These are phyloP conservation scores for Agaricus bisporus DNA, from an alignment of 768 basidiomycete genomes.

Conservation along the genomic window DNA sequence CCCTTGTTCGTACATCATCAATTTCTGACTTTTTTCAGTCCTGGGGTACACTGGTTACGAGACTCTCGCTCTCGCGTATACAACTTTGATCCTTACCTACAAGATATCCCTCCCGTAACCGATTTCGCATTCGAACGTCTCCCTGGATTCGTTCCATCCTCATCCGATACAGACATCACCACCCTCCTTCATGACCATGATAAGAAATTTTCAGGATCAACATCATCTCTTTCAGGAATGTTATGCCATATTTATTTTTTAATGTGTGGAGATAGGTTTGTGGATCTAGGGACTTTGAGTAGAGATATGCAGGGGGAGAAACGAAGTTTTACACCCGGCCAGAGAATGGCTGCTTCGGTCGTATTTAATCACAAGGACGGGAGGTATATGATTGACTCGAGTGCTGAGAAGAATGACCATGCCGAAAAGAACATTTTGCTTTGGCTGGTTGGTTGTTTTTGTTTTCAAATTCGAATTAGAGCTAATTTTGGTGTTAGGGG, in stretches of 20 bases:
- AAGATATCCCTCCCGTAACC: constrained; percentile 66
- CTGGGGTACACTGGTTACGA: constrained; percentile 83
- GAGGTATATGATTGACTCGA: not conserved
- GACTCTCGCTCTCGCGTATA: constrained; percentile 83
- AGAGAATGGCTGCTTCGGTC: constrained; percentile 71
- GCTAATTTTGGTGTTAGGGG: constrained; percentile 43
- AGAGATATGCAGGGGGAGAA: constrained; percentile 56
- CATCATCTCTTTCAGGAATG: constrained; percentile 82
- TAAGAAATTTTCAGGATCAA: constrained; percentile 75
- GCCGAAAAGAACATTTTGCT: constrained; percentile 65
- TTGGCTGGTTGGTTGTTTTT: constrained; percentile 52
- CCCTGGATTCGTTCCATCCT: constrained; percentile 70
- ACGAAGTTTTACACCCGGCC: constrained; percentile 66
- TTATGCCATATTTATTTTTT: constrained; percentile 86
- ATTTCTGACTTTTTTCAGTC: constrained; percentile 36
- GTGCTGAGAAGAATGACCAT: constrained; percentile 18
- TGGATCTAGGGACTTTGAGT: constrained; percentile 61
- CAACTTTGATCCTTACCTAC: constrained; percentile 72
- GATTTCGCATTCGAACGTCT: constrained; percentile 85
- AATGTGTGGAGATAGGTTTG: constrained; percentile 62
- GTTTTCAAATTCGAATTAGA: no score
- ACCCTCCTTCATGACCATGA: constrained; percentile 51
- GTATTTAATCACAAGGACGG: constrained; percentile 35
- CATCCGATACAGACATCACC: constrained; percentile 70
- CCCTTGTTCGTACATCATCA: not conserved